Base-by-base conservation (phyloP, 192 early-diverging fungal genomes). In the Backusella macrospora region DNA sequence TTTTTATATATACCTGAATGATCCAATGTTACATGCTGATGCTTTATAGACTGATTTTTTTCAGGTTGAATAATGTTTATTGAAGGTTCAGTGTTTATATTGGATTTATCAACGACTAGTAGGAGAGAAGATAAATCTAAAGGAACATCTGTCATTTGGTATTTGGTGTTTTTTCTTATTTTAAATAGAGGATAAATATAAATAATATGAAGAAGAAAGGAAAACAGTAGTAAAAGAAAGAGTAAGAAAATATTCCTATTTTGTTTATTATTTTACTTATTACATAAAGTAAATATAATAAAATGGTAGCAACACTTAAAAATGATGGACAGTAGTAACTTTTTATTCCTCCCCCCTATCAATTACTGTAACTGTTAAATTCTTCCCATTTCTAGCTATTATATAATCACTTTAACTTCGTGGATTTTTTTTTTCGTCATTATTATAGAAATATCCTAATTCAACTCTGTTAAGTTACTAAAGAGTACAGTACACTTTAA, bases 41-140 rank as follows among this genome's bases (percentile, higher is more conserved):
- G 40, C 4, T 44, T 45, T 29, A 40, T 45, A 8, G 21, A 47
- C 40, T 34, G 62, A 64, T 16, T 59, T 18, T 43, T 72, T 40
- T n/a, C 43, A 40, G 26, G 52, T 40, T 46, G 45, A 26, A 62
- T 63, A 72, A 39, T 37, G 14, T 44, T 64, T 72, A 59, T 59
- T 13, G 26, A 59, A 8, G 52, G 52, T 13, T 12, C 23, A 26
- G 10, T 12, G 13, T 59, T 59, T 59, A 59, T 59, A 59, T 59
- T 21, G 26, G 13, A 10, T 23, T 59, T 59, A 13, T 26, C 21
- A 59, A 59, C 26, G 1, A 23, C 52, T 23, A 21, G 21, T 59
- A 26, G 21, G 12, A 59, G 52, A 59, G 52, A 59, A 59, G 52
- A 59, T 59, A 59, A 26, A 0, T 23, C 18, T 12, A 59, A 0